phyloP scores from a whole-genome alignment of 306 rosid species.

The Corylus avellana region DNA sequence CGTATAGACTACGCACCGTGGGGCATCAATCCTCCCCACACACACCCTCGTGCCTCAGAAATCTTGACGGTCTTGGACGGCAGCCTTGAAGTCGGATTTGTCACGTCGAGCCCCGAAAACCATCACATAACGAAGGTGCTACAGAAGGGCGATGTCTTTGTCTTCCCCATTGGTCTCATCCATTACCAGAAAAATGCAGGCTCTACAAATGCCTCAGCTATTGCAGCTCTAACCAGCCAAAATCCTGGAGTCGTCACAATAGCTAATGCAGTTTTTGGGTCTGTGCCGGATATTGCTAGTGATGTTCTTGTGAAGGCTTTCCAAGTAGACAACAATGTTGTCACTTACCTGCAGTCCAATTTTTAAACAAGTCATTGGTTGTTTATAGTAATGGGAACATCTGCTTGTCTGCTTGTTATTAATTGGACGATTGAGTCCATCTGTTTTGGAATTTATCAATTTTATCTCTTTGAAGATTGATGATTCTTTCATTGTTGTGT shows the following conservation, averaged over 20 bases:
- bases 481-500: too few species aligned
- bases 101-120: constrained; percentile 38
- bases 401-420: neutral
- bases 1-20: constrained; percentile 38
- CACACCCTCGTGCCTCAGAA: constrained; percentile 41
- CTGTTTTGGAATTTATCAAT: too few species aligned
- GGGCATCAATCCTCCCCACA: constrained; percentile 40
- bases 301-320: constrained; percentile 38
- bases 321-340: constrained; percentile 16
- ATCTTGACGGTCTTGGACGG: constrained; percentile 37
- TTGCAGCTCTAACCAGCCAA: constrained; percentile 44
- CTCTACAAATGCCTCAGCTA: constrained; percentile 22
- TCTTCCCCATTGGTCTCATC: constrained; percentile 38
- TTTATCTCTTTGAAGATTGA: too few species aligned
- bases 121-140: constrained; percentile 23
- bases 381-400: neutral
- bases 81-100: constrained; percentile 38
- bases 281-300: constrained; percentile 29
- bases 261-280: constrained; percentile 41
- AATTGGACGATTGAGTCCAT: neutral
- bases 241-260: constrained; percentile 40
- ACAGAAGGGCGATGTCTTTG: constrained; percentile 38
- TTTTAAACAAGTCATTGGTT: constrained; percentile 19
- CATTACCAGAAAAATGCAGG: constrained; percentile 37
- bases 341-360: constrained; percentile 22